Conservation (phyloP, 2,329 filamentous ascomycete genomes). For the Zymoseptoria pseudotritici region DNA sequence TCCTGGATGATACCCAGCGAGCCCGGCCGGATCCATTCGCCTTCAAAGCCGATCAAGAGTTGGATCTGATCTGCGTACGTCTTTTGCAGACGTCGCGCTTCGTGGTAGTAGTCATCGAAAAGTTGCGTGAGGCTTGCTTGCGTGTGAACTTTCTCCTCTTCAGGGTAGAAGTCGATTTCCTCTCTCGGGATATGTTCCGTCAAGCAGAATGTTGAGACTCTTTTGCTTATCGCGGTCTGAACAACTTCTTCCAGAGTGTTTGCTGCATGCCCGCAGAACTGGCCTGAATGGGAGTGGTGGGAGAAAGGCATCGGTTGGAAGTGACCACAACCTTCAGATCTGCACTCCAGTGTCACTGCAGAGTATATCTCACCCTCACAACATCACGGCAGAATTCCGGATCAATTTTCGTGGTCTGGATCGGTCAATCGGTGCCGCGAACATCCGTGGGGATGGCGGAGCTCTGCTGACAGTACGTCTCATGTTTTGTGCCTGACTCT, state of each 20-base stretch:
- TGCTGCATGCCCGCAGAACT: slow-evolving; percentile 91
- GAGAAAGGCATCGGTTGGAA: slow-evolving; percentile 77
- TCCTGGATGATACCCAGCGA: slow-evolving; percentile 53
- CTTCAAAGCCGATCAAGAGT: slow-evolving; percentile 84
- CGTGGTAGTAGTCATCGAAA: slow-evolving; percentile 65
- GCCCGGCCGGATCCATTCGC: slow-evolving; percentile 77
- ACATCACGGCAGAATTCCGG: background rate
- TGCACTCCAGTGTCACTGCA: background rate
- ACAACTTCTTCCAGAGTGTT: slow-evolving; percentile 79
- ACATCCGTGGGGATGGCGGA: background rate
- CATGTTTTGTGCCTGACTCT: background rate
- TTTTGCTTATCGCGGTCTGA: slow-evolving; percentile 65
- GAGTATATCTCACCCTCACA: no score
- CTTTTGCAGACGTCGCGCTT: slow-evolving; percentile 64
- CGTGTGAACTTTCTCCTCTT: slow-evolving; percentile 51
- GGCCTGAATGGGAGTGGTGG: slow-evolving; percentile 94
- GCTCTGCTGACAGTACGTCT: background rate
- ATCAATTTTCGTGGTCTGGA: background rate
- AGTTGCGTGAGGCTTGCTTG: slow-evolving; percentile 42
- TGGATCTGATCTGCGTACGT: slow-evolving; percentile 64
- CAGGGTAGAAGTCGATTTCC: slow-evolving; percentile 77
- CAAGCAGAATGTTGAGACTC: slow-evolving; percentile 76
- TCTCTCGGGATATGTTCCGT: slow-evolving; percentile 93
- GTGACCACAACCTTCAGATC: background rate
- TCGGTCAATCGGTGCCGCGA: background rate